Evolutionary conservation across 2,329 filamentous ascomycete species (phyloP).

Genomic region (Colletotrichum sp.): DNA sequence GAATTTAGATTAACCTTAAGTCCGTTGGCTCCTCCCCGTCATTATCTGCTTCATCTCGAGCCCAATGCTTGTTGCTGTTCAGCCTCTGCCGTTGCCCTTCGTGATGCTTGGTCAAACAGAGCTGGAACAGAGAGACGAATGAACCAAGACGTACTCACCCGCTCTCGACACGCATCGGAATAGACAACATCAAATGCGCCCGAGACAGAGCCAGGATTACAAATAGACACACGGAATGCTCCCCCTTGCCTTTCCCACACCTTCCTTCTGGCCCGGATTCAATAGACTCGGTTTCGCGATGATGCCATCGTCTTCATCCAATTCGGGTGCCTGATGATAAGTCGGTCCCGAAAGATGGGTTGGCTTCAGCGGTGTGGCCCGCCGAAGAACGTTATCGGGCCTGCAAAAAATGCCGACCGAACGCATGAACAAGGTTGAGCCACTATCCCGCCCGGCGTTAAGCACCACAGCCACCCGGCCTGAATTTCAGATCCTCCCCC

Average conservation of each 20-base stretch:
- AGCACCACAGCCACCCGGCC: not conserved
- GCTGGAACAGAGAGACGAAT: not conserved
- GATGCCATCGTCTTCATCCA: not conserved
- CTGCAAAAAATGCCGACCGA: not conserved
- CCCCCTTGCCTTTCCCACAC: too few species aligned
- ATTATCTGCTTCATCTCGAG: not conserved
- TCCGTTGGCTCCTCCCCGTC: not conserved
- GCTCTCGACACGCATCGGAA: not conserved
- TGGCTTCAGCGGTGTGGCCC: not conserved
- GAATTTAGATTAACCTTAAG: not conserved
- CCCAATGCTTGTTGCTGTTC: not conserved
- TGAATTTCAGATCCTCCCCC: not conserved
- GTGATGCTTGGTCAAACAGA: not conserved
- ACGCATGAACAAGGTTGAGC: not conserved
- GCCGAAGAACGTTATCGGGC: not conserved
- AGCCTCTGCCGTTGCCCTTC: not conserved
- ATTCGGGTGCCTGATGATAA: not conserved
- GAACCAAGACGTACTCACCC: not conserved
- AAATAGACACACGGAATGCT: not conserved
- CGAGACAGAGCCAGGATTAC: not conserved
- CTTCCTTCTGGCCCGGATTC: not conserved
- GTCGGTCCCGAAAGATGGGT: not conserved
- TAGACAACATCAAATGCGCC: not conserved
- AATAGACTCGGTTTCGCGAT: not conserved
- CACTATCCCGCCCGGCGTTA: not conserved